phyloP scores from a whole-genome alignment of 768 basidiomycete species.

The Lepiota venenata region DNA sequence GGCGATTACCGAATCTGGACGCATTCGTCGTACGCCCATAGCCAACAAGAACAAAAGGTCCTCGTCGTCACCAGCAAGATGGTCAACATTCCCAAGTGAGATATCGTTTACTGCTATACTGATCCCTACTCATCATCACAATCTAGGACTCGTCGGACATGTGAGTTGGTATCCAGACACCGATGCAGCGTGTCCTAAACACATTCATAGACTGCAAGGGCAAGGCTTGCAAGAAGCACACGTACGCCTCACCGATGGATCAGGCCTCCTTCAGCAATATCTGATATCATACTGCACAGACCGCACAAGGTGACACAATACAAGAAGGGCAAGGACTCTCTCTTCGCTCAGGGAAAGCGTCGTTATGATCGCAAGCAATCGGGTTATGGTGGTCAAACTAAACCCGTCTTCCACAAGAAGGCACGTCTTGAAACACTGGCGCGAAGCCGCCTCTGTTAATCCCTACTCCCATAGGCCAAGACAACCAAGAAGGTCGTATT shows the following conservation, averaged over 20 bases:
- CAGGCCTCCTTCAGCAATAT: conserved; percentile 13
- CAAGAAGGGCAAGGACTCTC: conserved; percentile 99
- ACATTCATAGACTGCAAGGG: conserved; percentile 80
- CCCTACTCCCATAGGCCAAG: conserved; percentile 63
- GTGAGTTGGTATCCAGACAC: conserved; percentile 47
- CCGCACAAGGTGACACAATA: conserved; percentile 99
- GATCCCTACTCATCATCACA: conserved; percentile 14
- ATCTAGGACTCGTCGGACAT: conserved; percentile 87
- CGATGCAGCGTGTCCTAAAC: background rate
- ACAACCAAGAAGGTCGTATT: conserved; percentile 99
- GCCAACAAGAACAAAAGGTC: conserved; percentile 22
- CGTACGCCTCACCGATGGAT: conserved; percentile 50
- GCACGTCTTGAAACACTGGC: conserved; percentile 33
- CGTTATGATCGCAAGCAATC: conserved; percentile 99
- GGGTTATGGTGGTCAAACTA: conserved; percentile 99
- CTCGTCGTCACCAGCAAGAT: conserved; percentile 54
- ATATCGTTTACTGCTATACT: conserved; percentile 13
- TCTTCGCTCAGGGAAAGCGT: conserved; percentile 98
- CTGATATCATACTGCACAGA: conserved; percentile 34
- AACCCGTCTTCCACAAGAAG: conserved; percentile 99
- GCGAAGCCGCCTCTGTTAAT: background rate
- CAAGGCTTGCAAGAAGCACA: conserved; percentile 96
- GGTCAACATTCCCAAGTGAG: conserved; percentile 96
- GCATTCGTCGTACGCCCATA: conserved; percentile 27
- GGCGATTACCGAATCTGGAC: conserved; percentile 30